Base-by-base conservation (phyloP, 768 basidiomycete species). In the Phlebiopsis gigantea region DNA sequence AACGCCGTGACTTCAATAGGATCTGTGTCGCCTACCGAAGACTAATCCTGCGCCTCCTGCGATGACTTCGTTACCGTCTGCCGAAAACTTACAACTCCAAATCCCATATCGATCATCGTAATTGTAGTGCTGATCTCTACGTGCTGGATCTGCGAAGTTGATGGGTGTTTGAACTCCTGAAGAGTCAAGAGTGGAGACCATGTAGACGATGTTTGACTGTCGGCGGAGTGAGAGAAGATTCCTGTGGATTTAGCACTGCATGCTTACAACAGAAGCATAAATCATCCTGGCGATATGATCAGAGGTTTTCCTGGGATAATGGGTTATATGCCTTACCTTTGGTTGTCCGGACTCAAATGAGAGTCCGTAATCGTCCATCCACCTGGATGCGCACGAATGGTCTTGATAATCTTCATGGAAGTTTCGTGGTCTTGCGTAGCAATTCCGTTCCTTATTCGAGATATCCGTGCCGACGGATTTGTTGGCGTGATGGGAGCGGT, bases 351-450 rank as follows among this genome's bases (percentile, higher is more conserved):
- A 58, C 91, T 93, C 19, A 94, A 75, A 70, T 97, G 92, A 21
- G 89, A 89, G 71, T 98, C 97, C 6, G 94, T 98, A 56, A 98
- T 90, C 0, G 95, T 97, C 95, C 94, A 98, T 31, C 82, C 77
- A 0, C 90, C 90, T 15, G 82, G 78, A 30, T 81, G 74, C 0
- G 90, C 95, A 65, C 84, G 79, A 46, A 96, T 88, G 0, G 82
- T 84, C 66, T 91, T 80, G 49, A 77, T 70, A 19, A 75, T 67
- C 48, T 75, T 77, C 65, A 82, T 73, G 6, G 75, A 77, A 5
- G 78, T 78, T 44, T 71, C 67, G 52, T 85, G 81, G 29, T 77
- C 76, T 72, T 60, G 62, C 5, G 70, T 62, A 31, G 71, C 60
- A 51, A 63, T 59, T 47, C 56, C 46, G 4, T 57, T 60, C 44